Base-by-base conservation (phyloP, 2,329 filamentous ascomycete genomes). In the Calonectria henricotiae region DNA sequence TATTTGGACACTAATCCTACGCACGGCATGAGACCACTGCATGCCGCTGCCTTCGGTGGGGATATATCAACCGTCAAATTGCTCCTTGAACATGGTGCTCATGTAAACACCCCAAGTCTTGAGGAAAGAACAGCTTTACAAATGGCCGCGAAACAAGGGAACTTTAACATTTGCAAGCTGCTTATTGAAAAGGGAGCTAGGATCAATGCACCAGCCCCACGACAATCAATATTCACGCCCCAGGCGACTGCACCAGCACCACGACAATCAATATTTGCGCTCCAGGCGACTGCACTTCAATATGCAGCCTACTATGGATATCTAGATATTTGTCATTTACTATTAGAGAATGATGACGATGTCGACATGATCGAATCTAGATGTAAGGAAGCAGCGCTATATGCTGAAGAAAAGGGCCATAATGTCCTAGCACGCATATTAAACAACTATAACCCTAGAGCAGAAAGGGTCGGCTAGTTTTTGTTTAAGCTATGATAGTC, bases 271-370 rank as follows among this genome's bases (percentile, higher is more conserved):
- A 6, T 7, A 23, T 61, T 12, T 35, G 1, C 32, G 32, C 32
- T 35, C 20, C 20, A 20, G 20, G 32, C 5, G 41, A 20, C 43
- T 4, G 49, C 43, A 20, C 62, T 69, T 25, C 11, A 43, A 15
- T 7, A 4, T 23, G 67, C 54, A 25, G 67, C 54, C 13, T 8
- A 9, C 1, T 5, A 1, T 4, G 67, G 67, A 4, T 32, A 35
- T 5, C 43, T 69, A 3, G 67, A 69, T 13, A 39, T 69, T 2
- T 37, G 43, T 20, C 27, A 65, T 25, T 35, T 69, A 2, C 25
- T 69, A 8, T 11, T 69, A 7, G 54, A 69, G 15, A 65, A 61
- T 11, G 44, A 62, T 20, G 2, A 6, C 1, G 13, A 39, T 2
- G 15, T 30, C 2, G 30, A 62, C 23, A 49, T 32, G n/a, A 63